A percentile compares a stretch with the other conserved stretches of the same genome.
phyloP scores from a whole-genome alignment of 2,329 filamentous ascomycete species.

The Thelonectria olida region DNA sequence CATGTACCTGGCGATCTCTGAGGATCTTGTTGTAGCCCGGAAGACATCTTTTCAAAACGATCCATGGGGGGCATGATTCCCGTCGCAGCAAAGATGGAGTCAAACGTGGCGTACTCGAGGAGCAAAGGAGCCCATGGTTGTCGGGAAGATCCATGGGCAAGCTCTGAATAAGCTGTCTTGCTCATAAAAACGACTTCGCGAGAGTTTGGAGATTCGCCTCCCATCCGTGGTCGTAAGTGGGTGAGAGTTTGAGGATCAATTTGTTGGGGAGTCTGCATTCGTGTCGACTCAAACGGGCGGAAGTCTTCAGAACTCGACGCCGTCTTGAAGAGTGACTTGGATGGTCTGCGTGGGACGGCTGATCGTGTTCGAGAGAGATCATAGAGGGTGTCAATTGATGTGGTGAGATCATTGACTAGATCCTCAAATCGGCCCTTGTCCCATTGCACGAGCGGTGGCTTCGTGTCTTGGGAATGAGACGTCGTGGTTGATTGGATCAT shows the following conservation, averaged over 20 bases:
- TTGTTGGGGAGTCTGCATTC: constrained; percentile 69
- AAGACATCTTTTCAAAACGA: constrained; percentile 70
- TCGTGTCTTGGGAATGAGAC: constrained; percentile 58
- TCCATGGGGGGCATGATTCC: constrained; percentile 72
- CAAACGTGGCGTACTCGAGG: constrained; percentile 75
- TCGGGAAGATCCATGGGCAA: constrained; percentile 52
- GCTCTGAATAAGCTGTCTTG: constrained; percentile 61
- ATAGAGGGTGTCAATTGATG: constrained; percentile 82
- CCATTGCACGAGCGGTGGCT: constrained; percentile 67
- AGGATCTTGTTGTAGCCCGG: constrained; percentile 64
- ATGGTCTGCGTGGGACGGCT: constrained; percentile 42
- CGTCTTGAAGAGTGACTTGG: constrained; percentile 48
- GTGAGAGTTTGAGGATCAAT: constrained; percentile 65
- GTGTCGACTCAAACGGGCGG: constrained; percentile 65
- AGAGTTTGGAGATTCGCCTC: constrained; percentile 42
- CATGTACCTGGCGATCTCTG: constrained; percentile 63
- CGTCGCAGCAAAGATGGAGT: constrained; percentile 68
- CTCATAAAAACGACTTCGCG: constrained; percentile 61
- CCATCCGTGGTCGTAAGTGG: constrained; percentile 55
- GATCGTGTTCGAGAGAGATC: constrained; percentile 76
- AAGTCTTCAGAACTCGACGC: constrained; percentile 54
- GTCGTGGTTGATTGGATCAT: constrained; percentile 49
- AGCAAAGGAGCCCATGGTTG: constrained; percentile 67
- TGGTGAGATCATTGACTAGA: constrained; percentile 76
- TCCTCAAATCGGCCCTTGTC: constrained; percentile 80